phyloP scores from a whole-genome alignment of 371 early-diverging fungal species.

The Mucor sp. region DNA sequence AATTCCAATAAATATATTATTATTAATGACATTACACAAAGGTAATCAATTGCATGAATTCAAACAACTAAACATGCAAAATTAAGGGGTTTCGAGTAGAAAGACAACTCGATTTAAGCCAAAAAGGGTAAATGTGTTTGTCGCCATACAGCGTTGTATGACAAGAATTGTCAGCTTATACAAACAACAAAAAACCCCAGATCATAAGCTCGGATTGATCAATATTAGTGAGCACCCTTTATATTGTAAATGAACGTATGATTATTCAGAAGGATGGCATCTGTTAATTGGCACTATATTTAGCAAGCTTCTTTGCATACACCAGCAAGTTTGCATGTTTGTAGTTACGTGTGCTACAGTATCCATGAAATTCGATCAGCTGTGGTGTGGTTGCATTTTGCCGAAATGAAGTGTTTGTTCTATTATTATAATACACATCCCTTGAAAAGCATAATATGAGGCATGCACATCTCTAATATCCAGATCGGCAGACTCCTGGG shows the following conservation, averaged over 20 bases:
- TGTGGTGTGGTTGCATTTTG: neutral
- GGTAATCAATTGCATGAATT: neutral
- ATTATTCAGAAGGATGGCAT: neutral
- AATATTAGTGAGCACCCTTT: neutral
- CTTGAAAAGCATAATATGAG: neutral
- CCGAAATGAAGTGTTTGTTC: conserved; percentile 4
- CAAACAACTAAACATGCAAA: neutral
- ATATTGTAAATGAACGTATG: neutral
- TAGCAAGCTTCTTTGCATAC: neutral
- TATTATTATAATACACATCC: neutral
- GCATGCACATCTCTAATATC: neutral
- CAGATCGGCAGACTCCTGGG: neutral
- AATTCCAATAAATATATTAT: neutral
- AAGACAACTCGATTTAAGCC: neutral
- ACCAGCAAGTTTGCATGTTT: neutral
- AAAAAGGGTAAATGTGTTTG: neutral
- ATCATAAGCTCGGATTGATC: neutral
- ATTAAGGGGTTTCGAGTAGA: neutral
- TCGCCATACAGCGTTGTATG: neutral
- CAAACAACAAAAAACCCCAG: neutral
- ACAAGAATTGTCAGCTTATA: neutral
- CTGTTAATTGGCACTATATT: neutral
- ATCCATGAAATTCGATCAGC: neutral
- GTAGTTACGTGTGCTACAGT: neutral
- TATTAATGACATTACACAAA: neutral